Conservation (phyloP, 345 rosid species). For the Eucalyptus sideroxylon region DNA sequence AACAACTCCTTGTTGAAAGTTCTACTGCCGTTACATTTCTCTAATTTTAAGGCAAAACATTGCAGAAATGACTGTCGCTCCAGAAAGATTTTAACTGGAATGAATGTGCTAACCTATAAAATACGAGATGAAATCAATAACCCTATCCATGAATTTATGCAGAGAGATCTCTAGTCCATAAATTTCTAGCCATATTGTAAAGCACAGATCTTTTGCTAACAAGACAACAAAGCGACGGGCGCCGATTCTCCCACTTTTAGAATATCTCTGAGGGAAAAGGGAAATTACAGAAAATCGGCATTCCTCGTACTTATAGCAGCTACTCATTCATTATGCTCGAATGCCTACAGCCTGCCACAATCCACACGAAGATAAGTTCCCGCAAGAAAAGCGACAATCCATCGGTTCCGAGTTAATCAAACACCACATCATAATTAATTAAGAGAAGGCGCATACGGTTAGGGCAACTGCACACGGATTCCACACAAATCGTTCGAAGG, state of each 20-base stretch:
- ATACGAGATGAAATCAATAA: not conserved
- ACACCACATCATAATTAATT: not conserved
- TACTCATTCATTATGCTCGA: not conserved
- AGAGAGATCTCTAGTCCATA: not conserved
- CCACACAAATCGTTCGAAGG: not conserved
- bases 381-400: not conserved
- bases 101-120: not conserved
- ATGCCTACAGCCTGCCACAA: not conserved
- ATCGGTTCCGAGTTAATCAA: not conserved
- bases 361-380: not conserved
- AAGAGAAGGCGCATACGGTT: not conserved
- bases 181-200: not conserved
- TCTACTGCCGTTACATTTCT: not conserved
- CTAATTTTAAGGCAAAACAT: not conserved
- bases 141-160: not conserved
- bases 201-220: not conserved
- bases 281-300: not conserved
- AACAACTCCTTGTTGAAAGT: not conserved
- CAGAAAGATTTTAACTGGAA: not conserved
- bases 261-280: not conserved
- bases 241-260: not conserved
- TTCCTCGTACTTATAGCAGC: not conserved
- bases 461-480: not conserved
- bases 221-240: not conserved
- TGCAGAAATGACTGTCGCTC: not conserved